Evolutionary conservation across 2,329 filamentous ascomycete genomes (phyloP).

Genomic region (Calonectria pseudoturangicola): DNA sequence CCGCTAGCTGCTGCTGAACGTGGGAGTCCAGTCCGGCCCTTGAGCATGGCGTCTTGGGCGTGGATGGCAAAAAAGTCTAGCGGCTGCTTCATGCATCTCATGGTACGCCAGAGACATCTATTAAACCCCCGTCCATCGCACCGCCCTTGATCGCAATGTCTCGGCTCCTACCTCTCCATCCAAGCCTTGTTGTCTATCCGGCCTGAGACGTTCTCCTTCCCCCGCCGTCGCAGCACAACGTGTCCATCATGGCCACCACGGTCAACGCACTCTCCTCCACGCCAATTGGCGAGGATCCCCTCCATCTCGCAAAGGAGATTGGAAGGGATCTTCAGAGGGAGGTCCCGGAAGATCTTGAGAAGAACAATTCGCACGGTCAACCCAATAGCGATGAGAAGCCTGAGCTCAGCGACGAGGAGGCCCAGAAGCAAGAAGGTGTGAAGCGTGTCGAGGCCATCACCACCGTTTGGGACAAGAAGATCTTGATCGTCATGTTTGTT

Average conservation of each 20-base stretch:
- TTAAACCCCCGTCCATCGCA: conserved; percentile 9
- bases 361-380: not conserved
- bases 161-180: not conserved
- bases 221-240: not conserved
- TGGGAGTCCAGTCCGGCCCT: conserved; percentile 14
- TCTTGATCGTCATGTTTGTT: conserved; percentile 60
- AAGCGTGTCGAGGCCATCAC: conserved; percentile 62
- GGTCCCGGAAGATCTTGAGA: not conserved
- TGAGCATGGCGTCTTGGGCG: not conserved
- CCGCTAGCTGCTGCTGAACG: conserved; percentile 3
- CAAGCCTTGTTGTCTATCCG: not conserved
- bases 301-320: conserved; percentile 18
- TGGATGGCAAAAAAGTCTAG: conserved; percentile 6
- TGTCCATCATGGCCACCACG: conserved; percentile 12
- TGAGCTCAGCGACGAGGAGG: conserved; percentile 40
- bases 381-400: conserved; percentile 24
- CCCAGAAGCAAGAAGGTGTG: conserved; percentile 61
- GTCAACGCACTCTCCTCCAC: conserved; percentile 1
- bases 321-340: conserved; percentile 18
- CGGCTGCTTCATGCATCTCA: conserved; percentile 1
- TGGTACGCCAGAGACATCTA: not conserved
- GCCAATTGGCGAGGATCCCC: conserved; percentile 14
- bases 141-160: not conserved
- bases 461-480: conserved; percentile 60
- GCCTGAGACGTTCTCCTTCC: not conserved